Conservation (phyloP, 768 basidiomycete species). For the Grammothele lineata region DNA sequence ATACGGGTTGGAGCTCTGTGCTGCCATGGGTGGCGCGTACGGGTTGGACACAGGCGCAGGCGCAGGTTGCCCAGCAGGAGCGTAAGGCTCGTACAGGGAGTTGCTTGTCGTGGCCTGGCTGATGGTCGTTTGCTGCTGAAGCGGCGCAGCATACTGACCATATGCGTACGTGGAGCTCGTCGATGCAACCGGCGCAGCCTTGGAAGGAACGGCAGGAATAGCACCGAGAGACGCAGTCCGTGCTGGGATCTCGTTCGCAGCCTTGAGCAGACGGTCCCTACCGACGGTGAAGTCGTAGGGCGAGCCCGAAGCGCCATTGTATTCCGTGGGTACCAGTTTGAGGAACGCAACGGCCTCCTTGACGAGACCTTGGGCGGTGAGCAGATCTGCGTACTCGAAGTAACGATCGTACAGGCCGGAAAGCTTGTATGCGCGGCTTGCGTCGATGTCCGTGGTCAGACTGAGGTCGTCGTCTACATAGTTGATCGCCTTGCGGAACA, state of each 20-base stretch:
- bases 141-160: slow-evolving; percentile 17
- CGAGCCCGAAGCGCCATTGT: slow-evolving; percentile 53
- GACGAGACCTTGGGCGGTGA: slow-evolving; percentile 87
- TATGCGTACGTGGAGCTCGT: slow-evolving; percentile 17
- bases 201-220: slow-evolving; percentile 12
- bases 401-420: slow-evolving; percentile 87
- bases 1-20: slow-evolving; percentile 15
- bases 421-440: slow-evolving; percentile 73
- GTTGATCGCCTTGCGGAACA: slow-evolving; percentile 83
- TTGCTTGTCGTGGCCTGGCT: slow-evolving; percentile 17
- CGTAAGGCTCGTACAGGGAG: slow-evolving; percentile 19
- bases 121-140: slow-evolving; percentile 21
- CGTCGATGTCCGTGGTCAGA: slow-evolving; percentile 29
- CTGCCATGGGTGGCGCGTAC: slow-evolving; percentile 16
- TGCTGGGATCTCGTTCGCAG: slow-evolving; percentile 23
- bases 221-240: slow-evolving; percentile 21
- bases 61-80: slow-evolving; percentile 12
- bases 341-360: slow-evolving; percentile 79
- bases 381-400: slow-evolving; percentile 91
- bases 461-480: slow-evolving; percentile 73
- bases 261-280: slow-evolving; percentile 42
- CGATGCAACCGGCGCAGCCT: slow-evolving; percentile 17
- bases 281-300: slow-evolving; percentile 38
- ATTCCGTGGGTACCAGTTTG: slow-evolving; percentile 72
- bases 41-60: too few species aligned